Conservation (phyloP, 2,329 filamentous ascomycete genomes). For the Pestalotiopsis sp. region DNA sequence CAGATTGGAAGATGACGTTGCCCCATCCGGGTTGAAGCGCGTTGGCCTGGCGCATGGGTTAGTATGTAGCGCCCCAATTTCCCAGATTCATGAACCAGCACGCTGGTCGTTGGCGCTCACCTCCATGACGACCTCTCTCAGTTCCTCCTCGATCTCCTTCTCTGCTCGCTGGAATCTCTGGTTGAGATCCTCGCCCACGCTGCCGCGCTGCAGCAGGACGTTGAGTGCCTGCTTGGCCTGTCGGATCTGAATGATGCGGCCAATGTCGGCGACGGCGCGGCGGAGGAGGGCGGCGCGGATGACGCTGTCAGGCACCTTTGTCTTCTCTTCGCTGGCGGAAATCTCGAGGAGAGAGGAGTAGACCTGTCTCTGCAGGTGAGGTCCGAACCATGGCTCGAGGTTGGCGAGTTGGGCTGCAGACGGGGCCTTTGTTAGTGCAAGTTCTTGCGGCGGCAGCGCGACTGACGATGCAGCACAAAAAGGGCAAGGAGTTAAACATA, state of each 20-base stretch:
- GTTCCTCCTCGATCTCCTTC: conserved; percentile 96
- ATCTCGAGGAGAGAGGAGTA: conserved; percentile 92
- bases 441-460: conserved; percentile 2
- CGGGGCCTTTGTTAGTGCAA: conserved; percentile 21
- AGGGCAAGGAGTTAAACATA: conserved; percentile 44
- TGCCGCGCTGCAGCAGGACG: conserved; percentile 82
- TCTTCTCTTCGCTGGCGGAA: conserved; percentile 66
- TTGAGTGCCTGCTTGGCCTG: conserved; percentile 87
- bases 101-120: conserved; percentile 45
- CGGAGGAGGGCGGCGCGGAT: conserved; percentile 86
- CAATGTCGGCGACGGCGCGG: conserved; percentile 90
- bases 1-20: conserved; percentile 93
- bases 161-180: conserved; percentile 89
- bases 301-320: conserved; percentile 78
- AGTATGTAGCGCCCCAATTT: background rate
- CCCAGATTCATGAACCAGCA: background rate
- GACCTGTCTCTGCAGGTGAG: conserved; percentile 89
- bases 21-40: conserved; percentile 89
- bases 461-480: background rate
- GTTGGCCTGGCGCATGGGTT: conserved; percentile 68
- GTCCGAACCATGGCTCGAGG: conserved; percentile 91
- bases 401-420: conserved; percentile 73
- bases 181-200: conserved; percentile 95
- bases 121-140: conserved; percentile 92
- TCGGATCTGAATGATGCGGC: conserved; percentile 85